Percentiles rank a stretch among this genome's conserved stretches.
Evolutionary conservation across 2,329 filamentous ascomycete genomes (phyloP).

Genomic region (Pseudopyricularia cyperi): DNA sequence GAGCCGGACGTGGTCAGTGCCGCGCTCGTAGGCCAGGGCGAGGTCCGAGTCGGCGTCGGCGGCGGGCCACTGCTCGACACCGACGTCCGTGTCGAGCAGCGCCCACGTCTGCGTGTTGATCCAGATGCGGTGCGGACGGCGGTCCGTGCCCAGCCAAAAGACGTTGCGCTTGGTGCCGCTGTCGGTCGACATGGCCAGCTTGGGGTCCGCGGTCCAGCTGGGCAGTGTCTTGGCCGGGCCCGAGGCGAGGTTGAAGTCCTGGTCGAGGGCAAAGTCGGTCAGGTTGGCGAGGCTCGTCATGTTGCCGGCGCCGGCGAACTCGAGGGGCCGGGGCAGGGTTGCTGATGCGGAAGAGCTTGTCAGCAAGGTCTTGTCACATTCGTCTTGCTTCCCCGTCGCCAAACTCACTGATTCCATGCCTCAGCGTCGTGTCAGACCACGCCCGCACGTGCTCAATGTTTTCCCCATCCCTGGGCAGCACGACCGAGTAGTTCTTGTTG

Average conservation of each 20-base stretch:
- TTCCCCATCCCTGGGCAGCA: slow-evolving; percentile 16
- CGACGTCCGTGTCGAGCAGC: slow-evolving; percentile 25
- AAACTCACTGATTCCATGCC: background rate
- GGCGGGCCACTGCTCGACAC: slow-evolving; percentile 12
- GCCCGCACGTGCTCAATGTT: slow-evolving; percentile 12
- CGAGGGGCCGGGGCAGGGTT: slow-evolving; percentile 18
- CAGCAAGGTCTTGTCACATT: background rate
- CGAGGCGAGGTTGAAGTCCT: background rate
- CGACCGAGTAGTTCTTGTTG: slow-evolving; percentile 19
- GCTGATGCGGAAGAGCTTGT: slow-evolving; percentile 9
- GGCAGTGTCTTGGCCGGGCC: slow-evolving; percentile 11
- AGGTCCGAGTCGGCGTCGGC: background rate
- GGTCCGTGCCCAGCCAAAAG: slow-evolving; percentile 12
- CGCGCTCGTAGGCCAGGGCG: slow-evolving; percentile 1
- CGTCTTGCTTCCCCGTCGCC: background rate
- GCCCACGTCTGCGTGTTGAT: slow-evolving; percentile 28
- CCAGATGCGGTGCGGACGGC: slow-evolving; percentile 19
- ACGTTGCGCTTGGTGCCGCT: slow-evolving; percentile 7
- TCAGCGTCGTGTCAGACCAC: background rate
- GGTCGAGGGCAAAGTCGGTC: background rate
- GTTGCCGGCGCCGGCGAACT: slow-evolving; percentile 12
- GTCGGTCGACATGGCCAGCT: slow-evolving; percentile 7
- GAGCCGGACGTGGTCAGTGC: slow-evolving; percentile 1
- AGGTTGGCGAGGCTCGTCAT: slow-evolving; percentile 10
- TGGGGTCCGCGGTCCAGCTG: slow-evolving; percentile 13